phyloP scores from a whole-genome alignment of 768 basidiomycete species.

The Suillus discolor region DNA sequence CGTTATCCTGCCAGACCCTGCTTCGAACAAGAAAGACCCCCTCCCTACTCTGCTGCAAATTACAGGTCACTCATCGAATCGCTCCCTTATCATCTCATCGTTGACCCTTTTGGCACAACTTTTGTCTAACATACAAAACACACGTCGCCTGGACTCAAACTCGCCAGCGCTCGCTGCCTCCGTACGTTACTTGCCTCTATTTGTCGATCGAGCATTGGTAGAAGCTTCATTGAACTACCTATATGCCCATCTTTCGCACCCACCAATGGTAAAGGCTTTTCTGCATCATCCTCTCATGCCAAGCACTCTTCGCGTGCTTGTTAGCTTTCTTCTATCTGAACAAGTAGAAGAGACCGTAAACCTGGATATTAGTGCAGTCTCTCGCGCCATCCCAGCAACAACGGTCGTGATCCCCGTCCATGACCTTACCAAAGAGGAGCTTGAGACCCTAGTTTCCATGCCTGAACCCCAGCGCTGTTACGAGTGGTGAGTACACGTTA shows the following conservation, averaged over 20 bases:
- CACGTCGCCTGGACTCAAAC: slow-evolving; percentile 49
- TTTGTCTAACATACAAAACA: slow-evolving; percentile 63
- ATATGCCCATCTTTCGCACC: slow-evolving; percentile 73
- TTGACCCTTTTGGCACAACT: slow-evolving; percentile 62
- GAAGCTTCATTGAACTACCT: slow-evolving; percentile 76
- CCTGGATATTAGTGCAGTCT: slow-evolving; percentile 60
- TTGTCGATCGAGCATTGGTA: slow-evolving; percentile 67
- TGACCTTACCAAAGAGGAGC: slow-evolving; percentile 71
- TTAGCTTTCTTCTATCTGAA: slow-evolving; percentile 67
- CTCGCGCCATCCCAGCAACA: slow-evolving; percentile 59
- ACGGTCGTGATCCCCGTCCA: slow-evolving; percentile 54
- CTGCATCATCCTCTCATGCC: slow-evolving; percentile 72
- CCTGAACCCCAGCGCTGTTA: slow-evolving; percentile 81
- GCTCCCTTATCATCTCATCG: slow-evolving; percentile 72
- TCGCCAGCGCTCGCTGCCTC: slow-evolving; percentile 65
- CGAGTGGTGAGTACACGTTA: slow-evolving; percentile 60
- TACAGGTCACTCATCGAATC: slow-evolving; percentile 61
- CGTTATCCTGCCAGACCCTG: slow-evolving; percentile 40
- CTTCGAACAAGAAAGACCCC: slow-evolving; percentile 47
- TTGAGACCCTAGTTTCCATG: slow-evolving; percentile 56
- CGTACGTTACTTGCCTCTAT: slow-evolving; percentile 73
- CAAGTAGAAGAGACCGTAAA: slow-evolving; percentile 71
- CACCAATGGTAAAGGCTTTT: slow-evolving; percentile 77
- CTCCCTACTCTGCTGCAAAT: slow-evolving; percentile 59
- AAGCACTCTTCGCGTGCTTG: slow-evolving; percentile 66